Evolutionary conservation across 2,329 filamentous ascomycete genomes (phyloP), one percentile per base, ranked within the genome.

Genomic region (Fusarium pseudograminearum): DNA sequence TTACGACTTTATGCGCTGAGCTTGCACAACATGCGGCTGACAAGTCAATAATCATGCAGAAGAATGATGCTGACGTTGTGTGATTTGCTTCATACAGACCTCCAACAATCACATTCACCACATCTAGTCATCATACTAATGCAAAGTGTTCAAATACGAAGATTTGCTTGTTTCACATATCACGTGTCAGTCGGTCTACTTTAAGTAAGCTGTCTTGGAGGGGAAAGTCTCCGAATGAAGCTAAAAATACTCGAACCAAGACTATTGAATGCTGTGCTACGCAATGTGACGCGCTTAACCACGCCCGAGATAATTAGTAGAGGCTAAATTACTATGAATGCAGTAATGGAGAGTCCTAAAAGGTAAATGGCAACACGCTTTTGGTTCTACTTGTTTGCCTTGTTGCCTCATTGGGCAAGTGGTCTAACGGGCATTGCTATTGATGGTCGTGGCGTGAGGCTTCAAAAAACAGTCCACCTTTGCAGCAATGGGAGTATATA

Each of bases 221-320:
- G 20, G 10, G n/a, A 40, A 53, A 61, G 40, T 47, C 41, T 40
- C 30, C n/a, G 40, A 38, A 18, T 2, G 12, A 24, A 40, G 40
- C 41, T 42, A 63, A 63, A 55, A 62, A 63, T 61, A 61, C 34
- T 18, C n/a, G 9, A 42, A 55, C 31, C n/a, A n/a, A 31, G 22
- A 55, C 30, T 55, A 61, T 55, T 46, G 30, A 36, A 61, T 47
- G 57, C n/a, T 36, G 47, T 61, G 34, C 42, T 18, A n/a, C 14
- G 15, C 20, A 30, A 47, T 20, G 45, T 15, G n/a, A n/a, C 24
- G 30, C 9, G 15, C 8, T 11, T 28, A 18, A 42, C n/a, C 30
- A 36, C 18, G 55, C 47, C 30, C 24, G 10, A 31, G 22, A 20
- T 18, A 9, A 11, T 6, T 36, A 16, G 12, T 28, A 9, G 3